Conservation (phyloP, 1,139 yeast genomes). For the Trichomonascaceae sp. region DNA sequence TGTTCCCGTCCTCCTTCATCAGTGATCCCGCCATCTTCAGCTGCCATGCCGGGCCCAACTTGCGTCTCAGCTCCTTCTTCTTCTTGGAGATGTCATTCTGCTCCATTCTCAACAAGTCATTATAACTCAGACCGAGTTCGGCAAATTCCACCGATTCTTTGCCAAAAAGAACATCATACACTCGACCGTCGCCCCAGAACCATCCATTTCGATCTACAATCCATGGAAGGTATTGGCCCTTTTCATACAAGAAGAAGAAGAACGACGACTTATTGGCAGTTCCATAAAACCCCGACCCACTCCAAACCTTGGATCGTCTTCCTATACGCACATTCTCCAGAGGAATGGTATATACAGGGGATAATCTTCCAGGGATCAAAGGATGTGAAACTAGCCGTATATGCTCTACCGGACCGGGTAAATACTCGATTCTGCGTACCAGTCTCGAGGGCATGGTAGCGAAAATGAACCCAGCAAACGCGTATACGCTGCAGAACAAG, state of each 20-base stretch:
- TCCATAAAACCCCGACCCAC: slow-evolving; percentile 83
- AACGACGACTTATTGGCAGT: slow-evolving; percentile 70
- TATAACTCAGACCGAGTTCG: slow-evolving; percentile 69
- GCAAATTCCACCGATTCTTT: slow-evolving; percentile 71
- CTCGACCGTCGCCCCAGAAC: slow-evolving; percentile 90
- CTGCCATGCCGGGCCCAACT: slow-evolving; percentile 36
- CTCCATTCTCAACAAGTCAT: slow-evolving; percentile 36
- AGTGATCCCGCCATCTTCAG: slow-evolving; percentile 31
- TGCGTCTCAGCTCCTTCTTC: slow-evolving; percentile 32
- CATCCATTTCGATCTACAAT: slow-evolving; percentile 77
- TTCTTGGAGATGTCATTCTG: slow-evolving; percentile 27
- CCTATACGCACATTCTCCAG: slow-evolving; percentile 50
- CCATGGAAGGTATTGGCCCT: slow-evolving; percentile 56
- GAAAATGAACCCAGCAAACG: slow-evolving; percentile 39
- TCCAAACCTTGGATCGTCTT: slow-evolving; percentile 64
- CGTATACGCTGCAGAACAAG: slow-evolving; percentile 38
- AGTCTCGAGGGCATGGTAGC: slow-evolving; percentile 59
- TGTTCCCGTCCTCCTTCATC: slow-evolving; percentile 31
- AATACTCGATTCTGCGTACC: slow-evolving; percentile 68
- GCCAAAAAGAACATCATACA: slow-evolving; percentile 73
- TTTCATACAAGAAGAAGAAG: slow-evolving; percentile 65
- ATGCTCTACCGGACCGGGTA: slow-evolving; percentile 50
- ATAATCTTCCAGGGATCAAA: slow-evolving; percentile 64
- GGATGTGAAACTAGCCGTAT: slow-evolving; percentile 70
- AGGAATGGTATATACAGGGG: slow-evolving; percentile 69